phyloP scores from a whole-genome alignment of 139 green algal genomes.

The Coelastrella sp. region DNA sequence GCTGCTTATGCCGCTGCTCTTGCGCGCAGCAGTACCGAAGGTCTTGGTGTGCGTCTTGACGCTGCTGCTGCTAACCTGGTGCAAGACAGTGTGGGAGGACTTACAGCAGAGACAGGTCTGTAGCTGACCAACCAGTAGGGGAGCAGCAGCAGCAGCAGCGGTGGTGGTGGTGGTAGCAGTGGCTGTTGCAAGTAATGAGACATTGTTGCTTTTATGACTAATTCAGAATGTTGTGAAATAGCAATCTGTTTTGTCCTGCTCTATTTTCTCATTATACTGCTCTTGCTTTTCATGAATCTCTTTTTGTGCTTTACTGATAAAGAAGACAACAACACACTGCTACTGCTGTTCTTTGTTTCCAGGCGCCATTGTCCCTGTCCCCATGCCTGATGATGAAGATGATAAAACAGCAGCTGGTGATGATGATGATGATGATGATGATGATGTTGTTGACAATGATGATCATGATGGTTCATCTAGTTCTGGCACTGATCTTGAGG shows the following conservation, averaged over 20 bases:
- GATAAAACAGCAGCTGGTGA: neutral
- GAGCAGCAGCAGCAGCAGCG: neutral
- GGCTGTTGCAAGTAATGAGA: no score
- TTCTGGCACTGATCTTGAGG: conserved; percentile 7
- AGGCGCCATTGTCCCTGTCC: conserved; percentile 3
- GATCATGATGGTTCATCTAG: neutral
- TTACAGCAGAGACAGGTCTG: neutral
- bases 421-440: neutral
- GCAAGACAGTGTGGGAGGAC: neutral
- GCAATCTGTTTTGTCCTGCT: no score
- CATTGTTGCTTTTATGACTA: no score
- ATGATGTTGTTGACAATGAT: neutral
- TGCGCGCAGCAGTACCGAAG: neutral
- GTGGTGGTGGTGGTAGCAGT: neutral
- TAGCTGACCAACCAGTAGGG: no score
- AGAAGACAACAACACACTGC: no score
- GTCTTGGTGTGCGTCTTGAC: conserved; percentile 6
- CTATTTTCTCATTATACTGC: no score
- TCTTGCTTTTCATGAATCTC: no score
- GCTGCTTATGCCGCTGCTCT: conserved; percentile 26
- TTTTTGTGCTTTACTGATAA: no score
- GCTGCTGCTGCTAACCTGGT: conserved; percentile 25
- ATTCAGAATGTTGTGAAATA: no score
- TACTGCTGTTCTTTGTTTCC: neutral
- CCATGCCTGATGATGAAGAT: neutral